Percentiles rank a stretch among this genome's conserved stretches.
Evolutionary conservation across 177 flowering plant genomes (phyloP).

Genomic region (Vitis hybrid): DNA sequence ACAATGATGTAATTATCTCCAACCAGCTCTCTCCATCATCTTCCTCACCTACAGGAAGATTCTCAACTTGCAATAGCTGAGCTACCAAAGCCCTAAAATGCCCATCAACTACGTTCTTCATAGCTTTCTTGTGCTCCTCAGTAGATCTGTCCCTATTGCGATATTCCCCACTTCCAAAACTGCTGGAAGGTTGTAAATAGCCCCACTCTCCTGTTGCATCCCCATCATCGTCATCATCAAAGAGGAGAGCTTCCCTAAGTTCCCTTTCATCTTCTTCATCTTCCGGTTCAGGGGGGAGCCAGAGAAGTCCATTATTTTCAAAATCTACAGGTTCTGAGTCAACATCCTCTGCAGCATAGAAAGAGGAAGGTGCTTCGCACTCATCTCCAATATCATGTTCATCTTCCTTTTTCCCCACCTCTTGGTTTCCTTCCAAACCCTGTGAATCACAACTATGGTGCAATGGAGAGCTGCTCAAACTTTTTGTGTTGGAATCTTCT

Average conservation of each 20-base stretch:
- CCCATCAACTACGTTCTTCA: constrained; percentile 93
- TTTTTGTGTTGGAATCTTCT: constrained; percentile 35
- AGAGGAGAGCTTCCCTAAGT: constrained; percentile 50
- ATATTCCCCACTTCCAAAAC: constrained; percentile 86
- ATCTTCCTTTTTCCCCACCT: constrained; percentile 36
- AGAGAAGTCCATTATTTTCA: constrained; percentile 85
- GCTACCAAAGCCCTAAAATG: constrained; percentile 96
- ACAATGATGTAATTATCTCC: constrained; percentile 82
- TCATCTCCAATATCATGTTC: constrained; percentile 45
- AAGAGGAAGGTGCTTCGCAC: constrained; percentile 52
- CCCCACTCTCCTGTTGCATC: constrained; percentile 87
- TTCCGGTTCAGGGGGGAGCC: constrained; percentile 99
- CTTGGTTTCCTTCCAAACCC: constrained; percentile 32
- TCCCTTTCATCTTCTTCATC: constrained; percentile 94
- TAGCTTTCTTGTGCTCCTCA: constrained; percentile 82
- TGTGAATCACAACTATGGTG: constrained; percentile 40
- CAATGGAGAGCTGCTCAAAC: constrained; percentile 43
- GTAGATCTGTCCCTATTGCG: constrained; percentile 64
- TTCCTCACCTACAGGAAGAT: constrained; percentile 61
- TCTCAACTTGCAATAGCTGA: constrained; percentile 91
- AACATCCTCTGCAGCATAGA: constrained; percentile 45
- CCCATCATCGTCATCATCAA: constrained; percentile 64
- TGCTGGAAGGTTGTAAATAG: constrained; percentile 55
- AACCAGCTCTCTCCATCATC: constrained; percentile 77
- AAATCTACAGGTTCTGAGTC: constrained; percentile 84